phyloP scores from a whole-genome alignment of 805 yeast genomes.

The Schwanniomyces pseudopolymorphus region DNA sequence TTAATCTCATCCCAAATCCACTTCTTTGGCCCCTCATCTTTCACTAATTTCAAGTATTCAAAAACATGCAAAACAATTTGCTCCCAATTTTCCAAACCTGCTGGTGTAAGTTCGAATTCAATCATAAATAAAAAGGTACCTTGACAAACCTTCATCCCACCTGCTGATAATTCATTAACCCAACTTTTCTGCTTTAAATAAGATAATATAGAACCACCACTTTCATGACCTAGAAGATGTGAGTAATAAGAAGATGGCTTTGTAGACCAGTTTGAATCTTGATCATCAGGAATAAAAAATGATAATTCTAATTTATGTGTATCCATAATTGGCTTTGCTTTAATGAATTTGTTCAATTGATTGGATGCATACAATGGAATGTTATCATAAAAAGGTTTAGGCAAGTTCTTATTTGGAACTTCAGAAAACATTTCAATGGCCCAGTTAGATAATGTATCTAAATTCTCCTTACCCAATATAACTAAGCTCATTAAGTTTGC shows the following conservation, averaged over 20 bases:
- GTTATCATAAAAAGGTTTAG: constrained; percentile 43
- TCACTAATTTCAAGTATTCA: constrained; percentile 68
- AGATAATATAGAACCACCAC: constrained; percentile 77
- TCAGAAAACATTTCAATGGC: constrained; percentile 62
- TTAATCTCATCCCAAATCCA: constrained; percentile 81
- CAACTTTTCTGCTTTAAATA: constrained; percentile 69
- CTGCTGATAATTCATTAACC: constrained; percentile 79
- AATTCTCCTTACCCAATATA: constrained; percentile 75
- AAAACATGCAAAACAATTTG: constrained; percentile 60
- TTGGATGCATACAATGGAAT: constrained; percentile 48
- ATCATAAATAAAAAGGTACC: constrained; percentile 69
- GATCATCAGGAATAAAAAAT: constrained; percentile 77
- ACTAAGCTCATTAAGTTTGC: constrained; percentile 88
- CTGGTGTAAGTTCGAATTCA: constrained; percentile 71
- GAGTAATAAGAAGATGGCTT: constrained; percentile 72
- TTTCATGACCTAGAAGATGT: constrained; percentile 91
- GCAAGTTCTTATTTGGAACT: constrained; percentile 52
- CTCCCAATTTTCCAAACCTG: constrained; percentile 65
- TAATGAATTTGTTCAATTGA: constrained; percentile 54
- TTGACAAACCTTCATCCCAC: constrained; percentile 62
- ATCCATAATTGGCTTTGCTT: constrained; percentile 83
- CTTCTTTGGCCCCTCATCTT: constrained; percentile 58
- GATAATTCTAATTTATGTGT: constrained; percentile 61
- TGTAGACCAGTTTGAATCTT: constrained; percentile 56
- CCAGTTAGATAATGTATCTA: constrained; percentile 73